These are phyloP conservation scores for Lindgomyces ingoldianus DNA, from an alignment of 495 filamentous ascomycete genomes.

Conservation along the genomic window DNA sequence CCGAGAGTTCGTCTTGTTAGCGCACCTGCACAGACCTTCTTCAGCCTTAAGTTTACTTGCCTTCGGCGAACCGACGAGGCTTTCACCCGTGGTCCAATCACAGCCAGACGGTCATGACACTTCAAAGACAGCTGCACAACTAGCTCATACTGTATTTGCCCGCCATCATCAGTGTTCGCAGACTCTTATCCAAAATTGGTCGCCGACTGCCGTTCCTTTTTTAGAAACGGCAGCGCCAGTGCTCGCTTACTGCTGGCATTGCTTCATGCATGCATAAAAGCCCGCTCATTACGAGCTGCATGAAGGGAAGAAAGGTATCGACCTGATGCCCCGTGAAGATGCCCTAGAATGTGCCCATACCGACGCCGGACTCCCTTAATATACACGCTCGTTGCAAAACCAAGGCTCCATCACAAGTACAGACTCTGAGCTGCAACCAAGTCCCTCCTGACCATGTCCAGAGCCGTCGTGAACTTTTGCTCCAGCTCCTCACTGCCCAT, in stretches of 20 bases:
- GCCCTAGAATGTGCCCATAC: not conserved
- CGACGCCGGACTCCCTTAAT: not conserved
- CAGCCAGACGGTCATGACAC: not conserved
- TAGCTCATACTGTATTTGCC: too few species aligned
- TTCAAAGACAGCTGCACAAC: not conserved
- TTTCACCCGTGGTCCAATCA: constrained; percentile 2
- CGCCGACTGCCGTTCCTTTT: not conserved
- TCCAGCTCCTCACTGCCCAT: constrained; percentile 96
- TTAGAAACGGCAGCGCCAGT: not conserved
- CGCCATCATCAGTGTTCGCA: too few species aligned
- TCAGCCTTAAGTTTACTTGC: not conserved
- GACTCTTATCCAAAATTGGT: not conserved
- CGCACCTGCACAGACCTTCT: not conserved
- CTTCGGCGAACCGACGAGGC: not conserved
- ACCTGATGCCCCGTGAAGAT: not conserved
- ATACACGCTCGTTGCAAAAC: not conserved
- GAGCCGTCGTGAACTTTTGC: constrained; percentile 79
- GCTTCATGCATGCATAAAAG: constrained; percentile 11
- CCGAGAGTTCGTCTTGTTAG: not conserved
- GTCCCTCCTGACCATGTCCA: constrained; percentile 83
- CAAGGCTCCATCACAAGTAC: constrained; percentile 64
- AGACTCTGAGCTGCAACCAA: constrained; percentile 91
- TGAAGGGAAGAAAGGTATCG: not conserved
- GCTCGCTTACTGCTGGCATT: constrained; percentile 1
- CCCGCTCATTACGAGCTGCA: not conserved